Evolutionary conservation across 75 land plant species (phyloP).

Genomic region (Picea glauca): DNA sequence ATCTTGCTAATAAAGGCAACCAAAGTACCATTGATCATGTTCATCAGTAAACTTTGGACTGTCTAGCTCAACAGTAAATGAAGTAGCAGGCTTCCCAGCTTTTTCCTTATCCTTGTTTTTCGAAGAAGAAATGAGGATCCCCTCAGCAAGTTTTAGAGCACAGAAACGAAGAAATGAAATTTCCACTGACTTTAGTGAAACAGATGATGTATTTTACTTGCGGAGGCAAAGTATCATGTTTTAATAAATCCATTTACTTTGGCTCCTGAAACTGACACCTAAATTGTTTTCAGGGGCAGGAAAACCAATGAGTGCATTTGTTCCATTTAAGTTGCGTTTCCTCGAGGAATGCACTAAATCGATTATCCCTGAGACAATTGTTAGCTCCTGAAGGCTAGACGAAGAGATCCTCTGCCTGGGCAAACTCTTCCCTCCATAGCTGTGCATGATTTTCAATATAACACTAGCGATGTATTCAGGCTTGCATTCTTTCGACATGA

Average conservation of each 20-base stretch:
- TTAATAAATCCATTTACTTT: slow-evolving; percentile 6
- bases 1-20: no score
- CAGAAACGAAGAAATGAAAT: not conserved
- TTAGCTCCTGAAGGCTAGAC: slow-evolving; percentile 54
- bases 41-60: no score
- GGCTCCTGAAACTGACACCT: not conserved
- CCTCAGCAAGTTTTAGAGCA: no score
- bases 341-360: slow-evolving; percentile 61
- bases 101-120: no score
- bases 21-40: no score
- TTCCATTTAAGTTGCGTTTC: slow-evolving; percentile 38
- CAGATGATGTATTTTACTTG: not conserved
- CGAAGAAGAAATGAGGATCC: no score
- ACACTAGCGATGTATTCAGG: no score
- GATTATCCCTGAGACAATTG: slow-evolving; percentile 88
- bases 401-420: slow-evolving; percentile 79
- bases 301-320: slow-evolving; percentile 8
- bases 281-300: slow-evolving; percentile 4
- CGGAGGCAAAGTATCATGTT: no score
- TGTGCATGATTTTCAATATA: slow-evolving; percentile 58
- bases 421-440: slow-evolving; percentile 76
- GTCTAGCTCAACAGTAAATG: no score
- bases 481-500: no score
- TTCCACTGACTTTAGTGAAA: slow-evolving; percentile 18
- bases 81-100: no score